Evolutionary conservation across 2,329 filamentous ascomycete genomes (phyloP), one percentile per base, ranked within the genome.

Genomic region (Dactylellina parvicollis): DNA sequence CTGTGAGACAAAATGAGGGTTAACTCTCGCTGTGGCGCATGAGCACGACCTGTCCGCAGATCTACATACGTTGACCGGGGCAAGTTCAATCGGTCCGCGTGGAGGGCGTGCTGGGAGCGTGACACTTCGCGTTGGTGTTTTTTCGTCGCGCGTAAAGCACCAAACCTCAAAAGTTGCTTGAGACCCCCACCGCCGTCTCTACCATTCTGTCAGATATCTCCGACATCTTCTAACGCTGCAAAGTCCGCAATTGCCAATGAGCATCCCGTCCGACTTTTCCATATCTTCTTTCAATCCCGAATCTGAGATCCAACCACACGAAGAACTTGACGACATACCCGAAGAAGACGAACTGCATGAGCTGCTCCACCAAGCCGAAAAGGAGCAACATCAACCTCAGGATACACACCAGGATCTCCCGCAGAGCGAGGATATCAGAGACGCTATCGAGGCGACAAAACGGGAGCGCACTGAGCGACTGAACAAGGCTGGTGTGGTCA

Each of bases 401-500:
- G 42, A 57, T 32, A 60, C 38, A 7, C 22, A 47, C 4, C 8
- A 28, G 7, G 52, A 59, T 7, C 34, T 72, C n/a, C 67, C 61
- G 4, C 30, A 55, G 22, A 72, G 67, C 14, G 67, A 72, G 10
- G 67, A 86, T 81, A 84, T 85, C 42, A 74, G 85, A 46, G 81
- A 84, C 75, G 82, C 82, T 40, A 77, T 84, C 20, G 79, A 82
- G 40, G 76, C 80, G 64, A 79, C 82, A 34, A 78, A 80, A 30
- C 77, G 79, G 65, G 84, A 85, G 75, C 79, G 79, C 14, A 81
- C 77, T 26, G 78, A 78, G 26, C 79, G 78, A 61, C 84, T 84
- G 76, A 83, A 78, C 16, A 80, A 78, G 42, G 77, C 80, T 50
- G 81, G 83, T 28, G 78, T 84, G 14, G 84, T 85, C 4, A 85